These are phyloP conservation scores for Populus simonii DNA, from an alignment of 345 rosid genomes.

Conservation along the genomic window DNA sequence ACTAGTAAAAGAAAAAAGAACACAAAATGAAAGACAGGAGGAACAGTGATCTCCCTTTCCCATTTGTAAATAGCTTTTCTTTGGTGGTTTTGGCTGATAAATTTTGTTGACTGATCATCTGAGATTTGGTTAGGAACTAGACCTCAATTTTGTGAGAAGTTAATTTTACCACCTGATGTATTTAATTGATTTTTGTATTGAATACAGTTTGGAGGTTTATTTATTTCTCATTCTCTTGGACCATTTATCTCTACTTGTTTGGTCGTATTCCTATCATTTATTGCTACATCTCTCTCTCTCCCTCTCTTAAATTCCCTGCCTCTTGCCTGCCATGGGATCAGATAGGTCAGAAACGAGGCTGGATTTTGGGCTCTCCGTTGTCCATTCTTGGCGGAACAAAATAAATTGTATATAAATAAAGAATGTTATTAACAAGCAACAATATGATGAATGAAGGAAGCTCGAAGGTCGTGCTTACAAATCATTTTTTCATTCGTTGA, in stretches of 20 bases:
- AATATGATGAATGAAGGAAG: neutral
- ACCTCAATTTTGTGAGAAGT: constrained; percentile 15
- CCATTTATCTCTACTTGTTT: too few species aligned
- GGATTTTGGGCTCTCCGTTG: too few species aligned
- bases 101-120: neutral
- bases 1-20: neutral
- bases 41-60: neutral
- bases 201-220: constrained; percentile 8
- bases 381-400: too few species aligned
- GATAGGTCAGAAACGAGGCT: neutral
- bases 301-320: neutral
- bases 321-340: neutral
- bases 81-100: constrained; percentile 7
- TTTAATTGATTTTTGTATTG: constrained; percentile 5
- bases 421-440: neutral
- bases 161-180: neutral
- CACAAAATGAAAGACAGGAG: neutral
- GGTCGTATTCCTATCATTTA: neutral
- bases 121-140: constrained; percentile 10
- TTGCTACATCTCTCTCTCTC: neutral
- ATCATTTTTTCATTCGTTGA: neutral
- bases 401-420: neutral
- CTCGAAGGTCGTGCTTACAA: neutral
- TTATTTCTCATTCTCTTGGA: neutral
- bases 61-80: constrained; percentile 17